Percentiles rank a stretch among this genome's conserved stretches.
These are phyloP conservation scores for Zarea fungicola DNA, from an alignment of 2,329 filamentous ascomycete species.

Conservation along the genomic window DNA sequence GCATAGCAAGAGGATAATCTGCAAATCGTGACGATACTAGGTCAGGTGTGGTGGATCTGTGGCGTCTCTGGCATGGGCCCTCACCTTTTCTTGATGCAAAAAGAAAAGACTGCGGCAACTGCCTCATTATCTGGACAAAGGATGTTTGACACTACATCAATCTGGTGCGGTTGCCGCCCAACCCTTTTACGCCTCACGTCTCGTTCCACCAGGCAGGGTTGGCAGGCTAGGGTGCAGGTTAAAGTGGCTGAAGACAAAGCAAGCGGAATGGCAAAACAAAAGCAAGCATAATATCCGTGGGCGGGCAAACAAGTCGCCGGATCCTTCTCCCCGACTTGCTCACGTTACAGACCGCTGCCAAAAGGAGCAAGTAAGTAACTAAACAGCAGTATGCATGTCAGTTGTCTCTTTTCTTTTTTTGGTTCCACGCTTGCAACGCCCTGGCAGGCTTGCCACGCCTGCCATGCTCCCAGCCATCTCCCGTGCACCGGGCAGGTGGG, in stretches of 20 bases:
- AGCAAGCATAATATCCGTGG: slow-evolving; percentile 7
- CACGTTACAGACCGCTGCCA: slow-evolving; percentile 3
- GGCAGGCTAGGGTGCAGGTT: not conserved
- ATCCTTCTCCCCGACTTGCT: slow-evolving; percentile 4
- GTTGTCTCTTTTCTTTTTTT: slow-evolving; percentile 9
- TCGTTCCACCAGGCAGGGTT: not conserved
- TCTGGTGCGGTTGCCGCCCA: slow-evolving; percentile 6
- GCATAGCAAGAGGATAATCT: slow-evolving; percentile 6
- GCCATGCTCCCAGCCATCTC: slow-evolving; percentile 2
- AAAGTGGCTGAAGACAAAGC: slow-evolving; percentile 8
- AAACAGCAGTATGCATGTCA: not conserved
- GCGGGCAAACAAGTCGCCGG: slow-evolving; percentile 7
- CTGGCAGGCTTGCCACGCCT: slow-evolving; percentile 5
- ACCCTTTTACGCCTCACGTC: slow-evolving; percentile 5
- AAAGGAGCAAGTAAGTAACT: not conserved
- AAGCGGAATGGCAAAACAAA: not conserved
- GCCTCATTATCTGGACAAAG: not conserved
- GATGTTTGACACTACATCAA: not conserved
- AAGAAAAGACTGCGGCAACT: slow-evolving; percentile 6
- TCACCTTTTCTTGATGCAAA: not conserved
- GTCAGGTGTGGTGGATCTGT: slow-evolving; percentile 13
- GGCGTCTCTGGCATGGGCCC: slow-evolving; percentile 6
- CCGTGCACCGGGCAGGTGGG: slow-evolving; percentile 8
- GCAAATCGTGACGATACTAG: slow-evolving; percentile 11
- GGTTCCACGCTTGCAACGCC: not conserved